These are phyloP conservation scores for Canavalia gladiata DNA, from an alignment of 306 rosid genomes.

Conservation along the genomic window DNA sequence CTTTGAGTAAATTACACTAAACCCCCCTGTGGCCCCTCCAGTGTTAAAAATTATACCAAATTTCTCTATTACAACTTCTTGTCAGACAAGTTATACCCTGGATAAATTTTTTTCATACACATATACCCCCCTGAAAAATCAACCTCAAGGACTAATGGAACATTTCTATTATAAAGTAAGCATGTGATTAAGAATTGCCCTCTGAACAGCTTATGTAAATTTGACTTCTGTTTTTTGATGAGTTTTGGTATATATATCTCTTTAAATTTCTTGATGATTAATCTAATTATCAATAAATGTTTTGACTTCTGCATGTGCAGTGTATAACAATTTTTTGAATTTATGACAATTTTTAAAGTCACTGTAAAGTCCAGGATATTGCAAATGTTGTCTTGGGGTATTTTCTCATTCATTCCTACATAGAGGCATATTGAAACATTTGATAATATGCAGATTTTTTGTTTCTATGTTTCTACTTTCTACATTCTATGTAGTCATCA, in stretches of 20 bases:
- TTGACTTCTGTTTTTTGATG: too few relatives aligned
- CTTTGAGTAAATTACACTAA: conserved; percentile 16
- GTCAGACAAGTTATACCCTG: background rate
- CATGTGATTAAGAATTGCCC: background rate
- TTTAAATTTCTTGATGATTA: conserved; percentile 15
- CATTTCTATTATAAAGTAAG: background rate
- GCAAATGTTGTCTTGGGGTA: conserved; percentile 30
- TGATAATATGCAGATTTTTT: conserved; percentile 37
- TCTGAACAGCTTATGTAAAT: too few relatives aligned
- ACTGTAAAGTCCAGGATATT: conserved; percentile 26
- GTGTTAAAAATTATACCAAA: conserved; percentile 27
- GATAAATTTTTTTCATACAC: background rate
- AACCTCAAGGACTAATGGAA: background rate
- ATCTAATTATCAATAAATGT: background rate
- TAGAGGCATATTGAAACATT: conserved; percentile 12
- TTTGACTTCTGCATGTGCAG: background rate
- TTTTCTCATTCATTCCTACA: conserved; percentile 20
- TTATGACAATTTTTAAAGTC: conserved; percentile 17
- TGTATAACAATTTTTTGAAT: conserved; percentile 32
- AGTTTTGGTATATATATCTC: background rate
- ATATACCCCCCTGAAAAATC: conserved; percentile 25
- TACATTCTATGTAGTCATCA: conserved; percentile 4
- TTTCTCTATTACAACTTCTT: background rate
- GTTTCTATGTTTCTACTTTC: conserved; percentile 9
- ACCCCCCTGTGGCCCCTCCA: background rate